Evolutionary conservation across 371 early-diverging fungal genomes (phyloP).

Genomic region (Synchytrium microbalum): DNA sequence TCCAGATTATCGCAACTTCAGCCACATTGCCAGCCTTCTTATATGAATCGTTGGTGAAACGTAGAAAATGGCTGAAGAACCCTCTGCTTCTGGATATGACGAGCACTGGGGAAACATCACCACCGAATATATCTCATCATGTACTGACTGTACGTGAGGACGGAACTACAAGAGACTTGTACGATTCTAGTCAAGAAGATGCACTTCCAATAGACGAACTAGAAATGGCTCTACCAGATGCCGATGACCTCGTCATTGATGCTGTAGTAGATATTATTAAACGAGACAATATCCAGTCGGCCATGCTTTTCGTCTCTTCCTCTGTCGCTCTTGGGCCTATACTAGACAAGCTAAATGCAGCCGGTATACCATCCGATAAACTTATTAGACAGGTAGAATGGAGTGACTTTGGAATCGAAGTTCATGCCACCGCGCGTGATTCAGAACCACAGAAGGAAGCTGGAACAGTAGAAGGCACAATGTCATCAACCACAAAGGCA

Average conservation of each 20-base stretch:
- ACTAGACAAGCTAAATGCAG: constrained; percentile 13
- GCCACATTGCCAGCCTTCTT: constrained; percentile 4
- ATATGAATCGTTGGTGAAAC: constrained; percentile 19
- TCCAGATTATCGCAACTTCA: constrained; percentile 2
- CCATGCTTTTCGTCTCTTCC: constrained; percentile 53
- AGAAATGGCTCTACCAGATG: constrained; percentile 37
- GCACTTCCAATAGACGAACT: constrained; percentile 17
- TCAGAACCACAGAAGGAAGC: background rate
- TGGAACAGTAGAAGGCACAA: background rate
- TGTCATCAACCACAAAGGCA: background rate
- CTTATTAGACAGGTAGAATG: constrained; percentile 26
- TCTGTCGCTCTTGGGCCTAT: constrained; percentile 22
- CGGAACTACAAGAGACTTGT: constrained; percentile 23
- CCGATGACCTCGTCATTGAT: constrained; percentile 58
- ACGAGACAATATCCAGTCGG: constrained; percentile 42
- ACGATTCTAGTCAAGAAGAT: constrained; percentile 16
- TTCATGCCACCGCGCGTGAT: background rate
- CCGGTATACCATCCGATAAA: constrained; percentile 28
- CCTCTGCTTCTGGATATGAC: constrained; percentile 57
- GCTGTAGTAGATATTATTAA: constrained; percentile 45
- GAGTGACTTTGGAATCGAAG: constrained; percentile 17
- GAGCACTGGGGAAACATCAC: constrained; percentile 30
- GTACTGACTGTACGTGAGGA: constrained; percentile 29
- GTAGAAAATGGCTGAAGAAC: constrained; percentile 40
- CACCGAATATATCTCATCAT: constrained; percentile 50